Conservation (phyloP, 2,329 filamentous ascomycete species). For the Aspergillus fumigatiaffinis region DNA sequence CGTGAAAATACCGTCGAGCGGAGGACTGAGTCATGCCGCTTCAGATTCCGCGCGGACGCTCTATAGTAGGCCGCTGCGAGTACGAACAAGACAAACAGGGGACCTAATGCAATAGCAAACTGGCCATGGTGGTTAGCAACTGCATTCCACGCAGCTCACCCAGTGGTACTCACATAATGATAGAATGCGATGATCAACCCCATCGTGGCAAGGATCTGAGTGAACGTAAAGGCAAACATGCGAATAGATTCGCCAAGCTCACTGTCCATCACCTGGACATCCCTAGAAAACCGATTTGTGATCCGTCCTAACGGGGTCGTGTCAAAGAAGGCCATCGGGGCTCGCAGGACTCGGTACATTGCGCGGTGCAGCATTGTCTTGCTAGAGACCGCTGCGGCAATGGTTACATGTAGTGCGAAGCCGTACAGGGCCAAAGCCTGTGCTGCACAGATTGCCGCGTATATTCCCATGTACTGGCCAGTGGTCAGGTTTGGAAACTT, state of each 20-base stretch:
- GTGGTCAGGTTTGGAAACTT: conserved; percentile 61
- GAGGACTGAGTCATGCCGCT: conserved; percentile 86
- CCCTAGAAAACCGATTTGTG: conserved; percentile 92
- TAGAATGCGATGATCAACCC: conserved; percentile 92
- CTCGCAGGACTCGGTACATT: conserved; percentile 67
- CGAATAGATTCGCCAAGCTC: conserved; percentile 82
- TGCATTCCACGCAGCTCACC: not conserved
- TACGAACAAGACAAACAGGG: conserved; percentile 72
- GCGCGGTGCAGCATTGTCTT: conserved; percentile 77
- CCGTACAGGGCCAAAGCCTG: conserved; percentile 74
- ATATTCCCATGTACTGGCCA: conserved; percentile 67
- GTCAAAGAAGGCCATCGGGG: conserved; percentile 88
- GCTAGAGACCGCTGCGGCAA: conserved; percentile 76
- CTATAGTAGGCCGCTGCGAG: conserved; percentile 85
- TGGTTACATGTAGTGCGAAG: conserved; percentile 74
- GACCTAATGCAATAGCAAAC: conserved; percentile 67
- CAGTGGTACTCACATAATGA: conserved; percentile 58
- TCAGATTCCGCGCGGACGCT: conserved; percentile 86
- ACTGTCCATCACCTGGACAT: conserved; percentile 97
- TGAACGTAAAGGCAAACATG: conserved; percentile 85
- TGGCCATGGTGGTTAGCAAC: conserved; percentile 12
- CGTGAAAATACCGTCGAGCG: conserved; percentile 85
- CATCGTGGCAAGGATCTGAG: conserved; percentile 79
- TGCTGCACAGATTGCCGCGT: conserved; percentile 65
- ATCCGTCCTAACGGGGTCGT: conserved; percentile 93